Evolutionary conservation across 495 filamentous ascomycete species (phyloP).

Genomic region (Aspergillus affinis): DNA sequence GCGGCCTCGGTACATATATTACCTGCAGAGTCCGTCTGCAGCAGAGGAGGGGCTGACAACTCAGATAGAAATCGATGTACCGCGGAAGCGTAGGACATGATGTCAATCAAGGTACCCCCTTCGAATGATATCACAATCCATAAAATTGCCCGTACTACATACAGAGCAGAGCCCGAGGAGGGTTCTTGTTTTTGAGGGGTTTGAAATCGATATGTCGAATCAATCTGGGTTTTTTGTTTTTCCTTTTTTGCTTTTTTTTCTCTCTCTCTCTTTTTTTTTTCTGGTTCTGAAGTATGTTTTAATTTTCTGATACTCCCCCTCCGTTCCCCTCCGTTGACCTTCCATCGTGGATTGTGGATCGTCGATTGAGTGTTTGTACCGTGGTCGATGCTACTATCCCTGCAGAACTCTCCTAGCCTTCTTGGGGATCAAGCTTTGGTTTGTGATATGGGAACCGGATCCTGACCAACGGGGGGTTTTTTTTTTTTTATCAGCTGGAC

Average conservation of each 20-base stretch:
- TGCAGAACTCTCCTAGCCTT: neutral
- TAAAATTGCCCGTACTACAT: neutral
- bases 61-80: neutral
- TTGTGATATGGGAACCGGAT: neutral
- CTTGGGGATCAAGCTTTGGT: neutral
- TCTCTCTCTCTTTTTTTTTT: no score
- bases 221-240: neutral
- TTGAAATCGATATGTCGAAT: neutral
- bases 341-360: neutral
- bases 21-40: conserved; percentile 7
- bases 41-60: conserved; percentile 1
- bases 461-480: neutral
- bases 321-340: neutral
- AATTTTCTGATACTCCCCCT: neutral
- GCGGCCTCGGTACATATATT: conserved; percentile 6
- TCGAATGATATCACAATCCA: conserved; percentile 8
- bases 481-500: neutral
- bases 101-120: conserved; percentile 7
- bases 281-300: neutral
- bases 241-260: no score
- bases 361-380: neutral
- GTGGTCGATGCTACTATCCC: neutral
- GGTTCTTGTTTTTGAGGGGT: neutral
- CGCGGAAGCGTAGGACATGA: neutral
- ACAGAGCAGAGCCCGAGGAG: neutral